Conservation (phyloP, 805 yeast species). For the Kazachstania psychrophila region DNA sequence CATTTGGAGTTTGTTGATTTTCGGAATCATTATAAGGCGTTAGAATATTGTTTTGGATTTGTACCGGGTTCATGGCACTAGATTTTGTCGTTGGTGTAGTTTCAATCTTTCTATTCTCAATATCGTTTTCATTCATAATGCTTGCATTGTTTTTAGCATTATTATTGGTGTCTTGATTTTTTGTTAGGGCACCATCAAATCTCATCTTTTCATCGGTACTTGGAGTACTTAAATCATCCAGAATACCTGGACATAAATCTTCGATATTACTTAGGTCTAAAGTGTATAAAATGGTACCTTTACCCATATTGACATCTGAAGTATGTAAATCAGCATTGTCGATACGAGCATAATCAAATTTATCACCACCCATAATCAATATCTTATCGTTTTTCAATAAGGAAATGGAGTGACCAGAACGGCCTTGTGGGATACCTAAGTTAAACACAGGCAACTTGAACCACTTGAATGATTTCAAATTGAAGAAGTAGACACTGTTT, state of each 20-base stretch:
- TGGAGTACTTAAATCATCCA: constrained; percentile 5
- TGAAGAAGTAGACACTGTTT: constrained; percentile 62
- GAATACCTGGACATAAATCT: constrained; percentile 32
- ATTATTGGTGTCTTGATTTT: not conserved
- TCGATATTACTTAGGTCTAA: constrained; percentile 42
- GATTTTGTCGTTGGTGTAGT: constrained; percentile 2
- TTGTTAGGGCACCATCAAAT: not conserved
- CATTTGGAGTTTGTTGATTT: constrained; percentile 9
- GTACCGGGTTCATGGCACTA: constrained; percentile 6
- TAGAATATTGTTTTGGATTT: constrained; percentile 17
- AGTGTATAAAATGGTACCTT: constrained; percentile 53
- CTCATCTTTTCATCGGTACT: not conserved
- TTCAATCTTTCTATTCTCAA: not conserved
- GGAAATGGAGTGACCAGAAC: constrained; percentile 88
- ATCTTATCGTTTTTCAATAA: constrained; percentile 57
- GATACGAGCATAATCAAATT: constrained; percentile 51
- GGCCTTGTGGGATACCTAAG: constrained; percentile 56
- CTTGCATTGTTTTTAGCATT: not conserved
- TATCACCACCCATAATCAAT: constrained; percentile 87
- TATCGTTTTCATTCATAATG: not conserved
- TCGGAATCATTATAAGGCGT: constrained; percentile 19
- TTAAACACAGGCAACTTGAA: constrained; percentile 42
- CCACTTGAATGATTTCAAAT: constrained; percentile 66
- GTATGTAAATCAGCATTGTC: constrained; percentile 44
- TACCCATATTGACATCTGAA: constrained; percentile 42